phyloP scores from a whole-genome alignment of 78 protist genomes.

The Isochrysis galbana region DNA sequence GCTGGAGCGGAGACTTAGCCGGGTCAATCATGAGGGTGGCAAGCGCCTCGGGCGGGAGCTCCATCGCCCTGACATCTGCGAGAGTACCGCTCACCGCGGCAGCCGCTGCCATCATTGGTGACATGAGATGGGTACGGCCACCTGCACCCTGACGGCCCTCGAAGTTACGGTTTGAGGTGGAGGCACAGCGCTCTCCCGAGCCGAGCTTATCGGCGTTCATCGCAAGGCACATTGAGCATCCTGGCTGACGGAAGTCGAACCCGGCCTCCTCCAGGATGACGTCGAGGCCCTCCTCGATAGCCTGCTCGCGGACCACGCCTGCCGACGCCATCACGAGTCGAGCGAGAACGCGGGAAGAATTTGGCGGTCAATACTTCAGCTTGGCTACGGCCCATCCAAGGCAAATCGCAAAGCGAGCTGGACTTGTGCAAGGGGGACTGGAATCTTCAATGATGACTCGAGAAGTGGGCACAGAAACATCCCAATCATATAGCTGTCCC shows the following conservation, averaged over 20 bases:
- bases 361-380: too few relatives aligned
- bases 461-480: too few relatives aligned
- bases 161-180: constrained; percentile 74
- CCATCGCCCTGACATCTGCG: constrained; percentile 50
- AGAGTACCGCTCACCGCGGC: constrained; percentile 48
- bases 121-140: constrained; percentile 59
- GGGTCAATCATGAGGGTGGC: background rate
- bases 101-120: constrained; percentile 58
- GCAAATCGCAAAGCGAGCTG: too few relatives aligned
- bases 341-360: background rate
- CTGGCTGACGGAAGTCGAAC: constrained; percentile 43
- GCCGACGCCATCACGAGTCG: background rate
- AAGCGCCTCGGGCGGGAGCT: background rate
- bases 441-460: background rate
- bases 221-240: constrained; percentile 62
- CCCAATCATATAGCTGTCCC: background rate
- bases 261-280: constrained; percentile 29
- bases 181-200: constrained; percentile 52
- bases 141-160: constrained; percentile 61
- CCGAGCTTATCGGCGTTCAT: constrained; percentile 67
- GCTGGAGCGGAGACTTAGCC: background rate
- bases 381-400: too few relatives aligned
- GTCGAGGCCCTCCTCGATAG: constrained; percentile 38
- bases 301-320: background rate
- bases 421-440: background rate